These are phyloP conservation scores for Effrenium voratum DNA, from an alignment of 73 alveolate genomes.

Conservation along the genomic window DNA sequence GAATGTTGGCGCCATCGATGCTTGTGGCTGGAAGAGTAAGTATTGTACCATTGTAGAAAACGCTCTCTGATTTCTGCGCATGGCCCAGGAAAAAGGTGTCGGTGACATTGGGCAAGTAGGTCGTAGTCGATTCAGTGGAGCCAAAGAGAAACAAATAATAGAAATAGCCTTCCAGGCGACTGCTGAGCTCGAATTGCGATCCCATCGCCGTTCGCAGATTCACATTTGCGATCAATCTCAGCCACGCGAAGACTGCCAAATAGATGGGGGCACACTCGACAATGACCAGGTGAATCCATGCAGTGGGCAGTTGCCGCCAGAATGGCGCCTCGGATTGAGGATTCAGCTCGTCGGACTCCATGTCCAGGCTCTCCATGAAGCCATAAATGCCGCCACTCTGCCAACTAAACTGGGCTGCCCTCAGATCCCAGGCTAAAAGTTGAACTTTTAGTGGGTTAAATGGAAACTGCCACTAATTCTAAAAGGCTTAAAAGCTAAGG, in stretches of 20 bases:
- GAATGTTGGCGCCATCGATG: conserved; percentile 21
- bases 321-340: not conserved
- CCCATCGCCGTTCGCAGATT: conserved; percentile 22
- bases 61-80: not conserved
- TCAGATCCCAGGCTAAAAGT: too few species aligned
- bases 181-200: not conserved
- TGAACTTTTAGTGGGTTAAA: too few species aligned
- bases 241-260: conserved; percentile 18
- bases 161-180: conserved; percentile 1
- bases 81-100: conserved; percentile 3
- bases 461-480: too few species aligned
- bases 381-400: not conserved
- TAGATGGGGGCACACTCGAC: conserved; percentile 25
- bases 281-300: not conserved
- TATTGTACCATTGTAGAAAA: not conserved
- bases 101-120: not conserved
- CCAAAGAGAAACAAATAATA: not conserved
- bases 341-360: not conserved
- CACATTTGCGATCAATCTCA: conserved; percentile 5
- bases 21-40: not conserved
- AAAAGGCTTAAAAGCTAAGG: too few species aligned
- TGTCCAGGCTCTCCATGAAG: conserved; percentile 7
- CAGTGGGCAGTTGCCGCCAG: conserved; percentile 28
- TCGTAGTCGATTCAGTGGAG: not conserved
- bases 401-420: too few species aligned